Percentiles rank a stretch among this genome's conserved stretches.
phyloP scores from a whole-genome alignment of 164 flowering plant species.

The Dillenia turbinata region DNA sequence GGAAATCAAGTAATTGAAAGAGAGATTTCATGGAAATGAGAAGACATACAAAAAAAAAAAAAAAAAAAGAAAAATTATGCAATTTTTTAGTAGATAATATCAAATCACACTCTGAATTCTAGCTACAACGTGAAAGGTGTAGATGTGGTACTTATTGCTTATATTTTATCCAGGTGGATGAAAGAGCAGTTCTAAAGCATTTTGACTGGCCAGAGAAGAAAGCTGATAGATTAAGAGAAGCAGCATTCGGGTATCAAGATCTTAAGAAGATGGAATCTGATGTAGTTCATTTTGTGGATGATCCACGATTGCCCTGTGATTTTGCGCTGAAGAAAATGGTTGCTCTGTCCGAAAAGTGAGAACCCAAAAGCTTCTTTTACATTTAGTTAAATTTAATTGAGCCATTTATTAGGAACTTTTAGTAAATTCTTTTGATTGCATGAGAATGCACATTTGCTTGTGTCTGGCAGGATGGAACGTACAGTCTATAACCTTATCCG shows the following conservation, averaged over 20 bases:
- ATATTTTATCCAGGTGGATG: constrained; percentile 70
- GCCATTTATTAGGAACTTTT: background rate
- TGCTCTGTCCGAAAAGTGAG: constrained; percentile 81
- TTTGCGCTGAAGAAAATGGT: constrained; percentile 81
- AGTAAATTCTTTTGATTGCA: background rate
- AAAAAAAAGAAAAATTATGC: too few relatives aligned
- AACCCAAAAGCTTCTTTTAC: background rate
- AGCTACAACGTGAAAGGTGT: background rate
- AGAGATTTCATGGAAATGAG: too few relatives aligned
- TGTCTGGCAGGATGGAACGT: constrained; percentile 63
- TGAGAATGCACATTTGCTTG: background rate
- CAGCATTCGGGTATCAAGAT: constrained; percentile 87
- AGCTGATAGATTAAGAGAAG: constrained; percentile 90
- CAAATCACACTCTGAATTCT: too few relatives aligned
- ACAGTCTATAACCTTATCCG: constrained; percentile 56
- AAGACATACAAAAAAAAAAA: too few relatives aligned
- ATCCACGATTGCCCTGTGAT: constrained; percentile 63
- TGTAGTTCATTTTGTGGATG: constrained; percentile 60
- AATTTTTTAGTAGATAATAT: too few relatives aligned
- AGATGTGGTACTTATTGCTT: constrained; percentile 4
- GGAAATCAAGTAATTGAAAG: too few relatives aligned
- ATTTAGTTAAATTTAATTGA: background rate
- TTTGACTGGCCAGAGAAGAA: constrained; percentile 97
- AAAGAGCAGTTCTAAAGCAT: constrained; percentile 93
- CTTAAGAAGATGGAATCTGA: constrained; percentile 80